Base-by-base conservation (phyloP, 2,329 filamentous ascomycete genomes). In the Xylaria sp. region DNA sequence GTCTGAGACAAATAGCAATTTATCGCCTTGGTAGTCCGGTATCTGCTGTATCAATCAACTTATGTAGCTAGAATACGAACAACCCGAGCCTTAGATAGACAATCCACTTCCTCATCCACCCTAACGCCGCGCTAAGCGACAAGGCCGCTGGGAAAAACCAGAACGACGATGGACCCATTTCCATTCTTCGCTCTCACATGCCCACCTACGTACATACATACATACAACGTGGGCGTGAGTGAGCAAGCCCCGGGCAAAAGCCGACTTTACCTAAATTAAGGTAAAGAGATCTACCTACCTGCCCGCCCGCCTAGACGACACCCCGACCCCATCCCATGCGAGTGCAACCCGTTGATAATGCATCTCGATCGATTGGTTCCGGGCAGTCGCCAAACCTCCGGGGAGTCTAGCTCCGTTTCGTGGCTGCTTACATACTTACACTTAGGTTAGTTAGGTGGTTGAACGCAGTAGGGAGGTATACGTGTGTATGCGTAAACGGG, bases 271-370 rank as follows among this genome's bases (percentile, higher is more conserved):
- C 42, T 17, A 19, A 19, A 19, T 17, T 19, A 47, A 47, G 42
- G 42, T 17, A 42, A 17, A 14, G 6, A n/a, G 17, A 47, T 36
- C 34, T 7, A 36, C 34, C 17, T 17, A 47, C 17, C 39, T 42
- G 17, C 42, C 55, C 61, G 45, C 48, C 42, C n/a, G n/a, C 42
- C 42, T 42, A 42, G 36, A 42, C 36, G 36, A 42, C 42, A 27
- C 24, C 24, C 42, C 42, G 42, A 47, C 42, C 42, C 42, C 42
- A 47, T 47, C 42, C 42, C 42, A 47, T 47, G 51, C 21, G 36
- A 57, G 32, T 68, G 66, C 57, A 32, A 68, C 66, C 21, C 39
- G 36, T 65, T 68, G 66, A 68, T 68, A 65, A 65, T 65, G 66
- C 51, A 51, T n/a, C 61, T 61, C 45, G 61, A 68, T 68, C 66